Conservation (phyloP, 164 flowering plant genomes). For the Platanus orientalis region DNA sequence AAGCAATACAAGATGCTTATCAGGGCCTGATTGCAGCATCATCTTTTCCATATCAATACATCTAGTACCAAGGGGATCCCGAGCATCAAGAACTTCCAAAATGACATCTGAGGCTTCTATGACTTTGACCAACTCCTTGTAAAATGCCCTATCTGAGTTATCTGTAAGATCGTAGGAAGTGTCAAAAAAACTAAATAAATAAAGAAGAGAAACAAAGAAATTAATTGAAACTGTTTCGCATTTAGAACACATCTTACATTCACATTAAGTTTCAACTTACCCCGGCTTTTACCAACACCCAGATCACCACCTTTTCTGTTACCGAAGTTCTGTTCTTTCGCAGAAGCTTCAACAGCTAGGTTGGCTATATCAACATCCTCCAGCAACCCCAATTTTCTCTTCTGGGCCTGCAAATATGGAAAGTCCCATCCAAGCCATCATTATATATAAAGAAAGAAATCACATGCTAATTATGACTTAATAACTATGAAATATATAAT, state of each 20-base stretch:
- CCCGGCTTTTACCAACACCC: constrained; percentile 29
- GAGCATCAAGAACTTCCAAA: constrained; percentile 94
- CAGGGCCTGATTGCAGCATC: constrained; percentile 71
- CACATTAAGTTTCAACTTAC: constrained; percentile 25
- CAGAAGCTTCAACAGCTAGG: constrained; percentile 10
- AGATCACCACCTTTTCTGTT: constrained; percentile 23
- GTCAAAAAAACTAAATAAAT: not conserved
- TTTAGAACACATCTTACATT: not conserved
- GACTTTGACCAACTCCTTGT: constrained; percentile 88
- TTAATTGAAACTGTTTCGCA: not conserved
- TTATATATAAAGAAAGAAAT: not conserved
- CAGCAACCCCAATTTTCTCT: constrained; percentile 71
- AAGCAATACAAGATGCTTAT: constrained; percentile 87
- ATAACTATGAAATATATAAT: too few species aligned
- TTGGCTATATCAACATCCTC: constrained; percentile 44
- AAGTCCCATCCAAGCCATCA: not conserved
- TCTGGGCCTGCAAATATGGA: constrained; percentile 50
- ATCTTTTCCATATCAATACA: constrained; percentile 93
- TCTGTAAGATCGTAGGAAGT: too few species aligned
- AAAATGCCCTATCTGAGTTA: constrained; percentile 76
- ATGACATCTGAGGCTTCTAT: constrained; percentile 95
- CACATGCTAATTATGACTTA: not conserved
- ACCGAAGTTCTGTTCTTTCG: constrained; percentile 17
- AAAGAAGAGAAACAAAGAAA: constrained; percentile 1
- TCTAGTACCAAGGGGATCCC: constrained; percentile 95